Base-by-base conservation (phyloP, 768 basidiomycete species). In the Panus rudis region DNA sequence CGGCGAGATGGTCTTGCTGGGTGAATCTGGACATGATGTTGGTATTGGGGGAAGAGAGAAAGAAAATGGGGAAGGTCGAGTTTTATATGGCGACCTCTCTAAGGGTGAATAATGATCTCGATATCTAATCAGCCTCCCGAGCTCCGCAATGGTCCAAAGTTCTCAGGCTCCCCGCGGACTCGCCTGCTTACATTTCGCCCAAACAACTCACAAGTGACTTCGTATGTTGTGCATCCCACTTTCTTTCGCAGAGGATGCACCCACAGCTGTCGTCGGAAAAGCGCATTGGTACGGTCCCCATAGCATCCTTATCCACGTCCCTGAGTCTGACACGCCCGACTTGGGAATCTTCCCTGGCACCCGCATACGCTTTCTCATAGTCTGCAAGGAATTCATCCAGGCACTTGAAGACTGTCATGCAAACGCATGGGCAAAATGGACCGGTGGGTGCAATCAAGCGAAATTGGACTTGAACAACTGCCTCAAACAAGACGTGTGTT, bases 351-450 rank as follows among this genome's bases (percentile, higher is more conserved):
- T 44, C 25, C 23, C 32, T 37, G n/a, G n/a, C 30, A 22, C 23
- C 34, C 43, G 44, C 45, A 47, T 38, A 34, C 25, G 27, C 33
- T 31, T 52, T 43, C 56, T 43, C 52, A 42, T 37, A 88, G 86
- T 69, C 27, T 89, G 86, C 68, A 75, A 69, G 55, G 84, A 86
- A 14, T 81, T 89, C 56, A 84, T 89, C 42, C 65, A 86, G 50
- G 86, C 86, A 2, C 76, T 89, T 20, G 75, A 87, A 39, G 64
- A 71, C 37, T 89, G 86, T 55, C 86, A 89, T 55, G 57, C 66
- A 16, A 73, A 67, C 53, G 68, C 59, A 43, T 85, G 81, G 81
- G 70, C 72, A 20, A 76, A 77, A 49, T 71, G 82, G 48, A 74
- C 78, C 1, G 86, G 85, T 17, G 73, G 70, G 14, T 89, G 86